Base-by-base conservation (phyloP, 2,329 filamentous ascomycete species). In the Leptographium galeiforme region DNA sequence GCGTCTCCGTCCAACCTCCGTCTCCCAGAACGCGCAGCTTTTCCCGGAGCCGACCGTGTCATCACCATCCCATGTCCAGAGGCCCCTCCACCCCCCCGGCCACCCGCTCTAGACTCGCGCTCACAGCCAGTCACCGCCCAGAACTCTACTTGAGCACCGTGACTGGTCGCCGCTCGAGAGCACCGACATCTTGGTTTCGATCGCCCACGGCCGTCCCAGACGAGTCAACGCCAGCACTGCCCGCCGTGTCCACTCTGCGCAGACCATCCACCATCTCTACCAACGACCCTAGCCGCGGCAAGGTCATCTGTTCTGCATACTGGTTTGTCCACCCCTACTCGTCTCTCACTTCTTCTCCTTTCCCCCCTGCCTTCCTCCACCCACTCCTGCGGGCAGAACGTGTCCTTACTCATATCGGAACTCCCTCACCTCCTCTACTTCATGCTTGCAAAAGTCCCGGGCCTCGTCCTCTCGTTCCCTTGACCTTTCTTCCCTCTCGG, bases 141-240 rank as follows among this genome's bases (percentile, higher is more conserved):
- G 70, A 63, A 65, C 57, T 63, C 63, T 58, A 57, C 63, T 57
- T 64, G 55, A 63, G 61, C 58, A 60, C 62, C 56, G 61, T 71
- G 63, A 70, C 65, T 72, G 69, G 69, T 65, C 63, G 61, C 62
- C 60, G 62, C 36, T 16, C 18, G 18, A 25, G 16, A 32, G 41
- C 38, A 38, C 36, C 58, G 57, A 60, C 61, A 57, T 53, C 58
- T 58, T 50, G 38, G n/a, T 59, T 59, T 61, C 58, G 55, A 58
- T 59, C 60, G 55, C 57, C 57, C 60, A 57, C 61, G 52, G 47
- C 34, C 48, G 14, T 25, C 47, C 34, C 10, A 38, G 47, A n/a
- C 47, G n/a, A 39, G 47, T 48, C 43, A 50, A 11, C 40, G 36
- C 33, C 34, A 25, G 11, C 49, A 51, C 36, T 32, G 32, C 34